Evolutionary conservation across 73 alveolate genomes (phyloP).

Genomic region (Paraurostyla sp.): DNA sequence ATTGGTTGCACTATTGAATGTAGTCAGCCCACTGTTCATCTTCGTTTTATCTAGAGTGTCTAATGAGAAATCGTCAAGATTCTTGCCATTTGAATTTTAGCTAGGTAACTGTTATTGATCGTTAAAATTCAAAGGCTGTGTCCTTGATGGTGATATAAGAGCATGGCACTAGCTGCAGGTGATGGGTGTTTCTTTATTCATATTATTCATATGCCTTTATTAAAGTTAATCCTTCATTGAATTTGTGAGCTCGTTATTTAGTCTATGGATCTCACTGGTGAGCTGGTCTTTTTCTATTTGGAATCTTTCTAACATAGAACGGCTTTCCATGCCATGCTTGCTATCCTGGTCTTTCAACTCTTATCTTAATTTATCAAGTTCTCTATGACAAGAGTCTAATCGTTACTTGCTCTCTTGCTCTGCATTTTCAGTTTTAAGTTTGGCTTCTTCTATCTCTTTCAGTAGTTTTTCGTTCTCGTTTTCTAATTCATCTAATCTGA

Average conservation of each 20-base stretch:
- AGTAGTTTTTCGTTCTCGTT: constrained; percentile 53
- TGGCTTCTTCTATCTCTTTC: background rate
- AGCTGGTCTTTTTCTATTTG: constrained; percentile 42
- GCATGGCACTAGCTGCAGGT: background rate
- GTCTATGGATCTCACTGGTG: background rate
- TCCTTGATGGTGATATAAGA: background rate
- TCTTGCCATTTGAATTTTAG: too few species aligned
- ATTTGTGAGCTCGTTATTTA: background rate
- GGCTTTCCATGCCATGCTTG: background rate
- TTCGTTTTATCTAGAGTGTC: background rate
- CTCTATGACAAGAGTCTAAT: background rate
- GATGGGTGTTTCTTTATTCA: background rate
- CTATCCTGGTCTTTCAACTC: constrained; percentile 41
- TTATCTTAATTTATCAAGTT: background rate
- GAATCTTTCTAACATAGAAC: background rate
- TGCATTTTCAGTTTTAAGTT: background rate
- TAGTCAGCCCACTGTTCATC: background rate
- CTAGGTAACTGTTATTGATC: too few species aligned
- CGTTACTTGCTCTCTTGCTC: background rate
- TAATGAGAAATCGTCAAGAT: background rate
- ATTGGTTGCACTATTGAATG: background rate
- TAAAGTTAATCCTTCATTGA: background rate
- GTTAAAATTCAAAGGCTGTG: background rate
- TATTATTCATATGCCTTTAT: background rate
- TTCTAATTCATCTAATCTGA: constrained; percentile 89